A percentile compares a stretch with the other conserved stretches of the same genome.
phyloP scores from a whole-genome alignment of 345 rosid species.

The Schrenkiella parvula region DNA sequence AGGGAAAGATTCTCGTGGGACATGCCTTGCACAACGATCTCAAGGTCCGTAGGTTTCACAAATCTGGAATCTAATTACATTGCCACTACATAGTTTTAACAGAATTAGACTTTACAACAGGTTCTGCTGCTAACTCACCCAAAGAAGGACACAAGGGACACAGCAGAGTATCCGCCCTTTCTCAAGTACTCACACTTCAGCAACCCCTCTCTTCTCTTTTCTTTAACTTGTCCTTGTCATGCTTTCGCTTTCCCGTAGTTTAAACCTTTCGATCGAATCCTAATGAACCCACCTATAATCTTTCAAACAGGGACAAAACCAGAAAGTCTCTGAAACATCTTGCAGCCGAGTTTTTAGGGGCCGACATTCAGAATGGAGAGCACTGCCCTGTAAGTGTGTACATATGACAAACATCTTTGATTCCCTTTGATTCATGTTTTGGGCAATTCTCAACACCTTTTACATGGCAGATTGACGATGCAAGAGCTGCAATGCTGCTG shows the following conservation, averaged over 20 bases:
- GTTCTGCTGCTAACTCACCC: conserved; percentile 82
- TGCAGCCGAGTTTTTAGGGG: conserved; percentile 78
- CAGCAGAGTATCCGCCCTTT: conserved; percentile 75
- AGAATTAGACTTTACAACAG: conserved; percentile 32
- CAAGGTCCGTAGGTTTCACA: conserved; percentile 48
- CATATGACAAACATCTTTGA: not conserved
- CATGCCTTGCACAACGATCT: conserved; percentile 96
- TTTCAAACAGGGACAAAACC: conserved; percentile 49
- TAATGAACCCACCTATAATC: not conserved
- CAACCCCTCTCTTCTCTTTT: not conserved
- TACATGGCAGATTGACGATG: conserved; percentile 62
- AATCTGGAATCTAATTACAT: not conserved
- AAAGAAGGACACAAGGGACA: conserved; percentile 72
- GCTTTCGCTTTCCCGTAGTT: not conserved
- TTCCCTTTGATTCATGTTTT: not conserved
- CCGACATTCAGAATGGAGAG: conserved; percentile 86
- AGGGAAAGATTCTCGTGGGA: conserved; percentile 84
- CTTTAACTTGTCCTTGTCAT: not conserved
- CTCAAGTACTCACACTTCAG: conserved; percentile 45
- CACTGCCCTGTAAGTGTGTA: conserved; percentile 79
- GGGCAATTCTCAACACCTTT: not conserved
- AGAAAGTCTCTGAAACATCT: conserved; percentile 77
- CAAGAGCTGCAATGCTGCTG: conserved; percentile 89
- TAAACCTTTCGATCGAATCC: not conserved
- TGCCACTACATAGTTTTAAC: not conserved